A percentile compares a stretch with the other conserved stretches of the same genome.
These are phyloP conservation scores for Colletotrichum musae DNA, from an alignment of 2,329 filamentous ascomycete species.

Conservation along the genomic window DNA sequence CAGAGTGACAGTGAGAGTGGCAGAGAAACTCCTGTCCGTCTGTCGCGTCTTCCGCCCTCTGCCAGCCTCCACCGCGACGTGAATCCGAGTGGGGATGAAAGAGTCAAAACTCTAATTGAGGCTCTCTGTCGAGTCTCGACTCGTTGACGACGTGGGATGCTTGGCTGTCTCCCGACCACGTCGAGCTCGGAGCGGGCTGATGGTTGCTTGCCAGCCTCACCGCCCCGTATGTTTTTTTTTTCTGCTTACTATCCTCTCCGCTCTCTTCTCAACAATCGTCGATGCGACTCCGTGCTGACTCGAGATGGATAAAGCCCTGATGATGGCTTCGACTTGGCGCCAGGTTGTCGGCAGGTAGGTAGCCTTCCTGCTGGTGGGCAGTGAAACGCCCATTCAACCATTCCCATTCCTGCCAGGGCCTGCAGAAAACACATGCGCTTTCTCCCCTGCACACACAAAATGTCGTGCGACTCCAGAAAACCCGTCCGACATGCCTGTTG, in stretches of 20 bases:
- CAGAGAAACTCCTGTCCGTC: not conserved
- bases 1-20: no score
- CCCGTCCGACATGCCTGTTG: not conserved
- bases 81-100: slow-evolving; percentile 26
- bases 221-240: slow-evolving; percentile 1
- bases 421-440: slow-evolving; percentile 18
- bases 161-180: not conserved
- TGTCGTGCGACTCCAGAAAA: slow-evolving; percentile 25
- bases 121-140: slow-evolving; percentile 27
- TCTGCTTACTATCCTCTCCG: not conserved
- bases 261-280: not conserved
- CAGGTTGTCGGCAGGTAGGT: not conserved
- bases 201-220: slow-evolving; percentile 29
- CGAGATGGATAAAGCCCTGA: slow-evolving; percentile 1
- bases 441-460: slow-evolving; percentile 29
- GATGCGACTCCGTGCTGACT: slow-evolving; percentile 25
- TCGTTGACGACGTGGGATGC: slow-evolving; percentile 28
- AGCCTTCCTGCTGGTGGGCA: slow-evolving; percentile 4
- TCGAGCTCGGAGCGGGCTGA: not conserved
- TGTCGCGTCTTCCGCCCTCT: slow-evolving; percentile 21
- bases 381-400: slow-evolving; percentile 5
- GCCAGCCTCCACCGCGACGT: slow-evolving; percentile 10
- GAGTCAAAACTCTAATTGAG: slow-evolving; percentile 37
- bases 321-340: slow-evolving; percentile 21
- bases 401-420: slow-evolving; percentile 1